A percentile compares a stretch with the other conserved stretches of the same genome.
phyloP scores from a whole-genome alignment of 2,329 filamentous ascomycete species.

The Exophiala alcalophila region DNA sequence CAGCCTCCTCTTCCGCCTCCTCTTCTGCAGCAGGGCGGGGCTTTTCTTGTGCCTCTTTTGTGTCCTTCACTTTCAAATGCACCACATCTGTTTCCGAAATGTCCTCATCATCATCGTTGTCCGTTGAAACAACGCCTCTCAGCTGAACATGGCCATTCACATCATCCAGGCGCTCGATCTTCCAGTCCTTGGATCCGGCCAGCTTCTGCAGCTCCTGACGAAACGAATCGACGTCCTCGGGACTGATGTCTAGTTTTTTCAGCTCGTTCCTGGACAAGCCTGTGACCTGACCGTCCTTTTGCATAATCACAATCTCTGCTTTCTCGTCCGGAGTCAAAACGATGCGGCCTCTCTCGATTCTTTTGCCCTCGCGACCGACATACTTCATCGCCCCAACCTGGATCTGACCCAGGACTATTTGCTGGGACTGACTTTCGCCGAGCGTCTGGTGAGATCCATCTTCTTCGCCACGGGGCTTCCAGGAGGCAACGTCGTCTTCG shows the following conservation, averaged over 20 bases:
- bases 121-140: conserved; percentile 64
- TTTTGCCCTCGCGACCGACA: conserved; percentile 54
- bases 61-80: too few relatives aligned
- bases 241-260: conserved; percentile 63
- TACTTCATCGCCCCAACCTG: conserved; percentile 57
- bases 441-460: conserved; percentile 32
- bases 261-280: conserved; percentile 65
- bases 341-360: conserved; percentile 57
- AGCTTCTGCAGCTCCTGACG: conserved; percentile 65
- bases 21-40: conserved; percentile 27
- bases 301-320: conserved; percentile 50
- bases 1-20: conserved; percentile 36
- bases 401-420: conserved; percentile 54
- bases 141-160: conserved; percentile 64
- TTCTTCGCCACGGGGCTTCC: conserved; percentile 36
- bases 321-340: conserved; percentile 51
- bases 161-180: conserved; percentile 70
- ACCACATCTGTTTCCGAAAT: too few relatives aligned
- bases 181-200: conserved; percentile 72
- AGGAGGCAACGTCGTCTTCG: conserved; percentile 53
- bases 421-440: conserved; percentile 36
- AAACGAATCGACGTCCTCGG: conserved; percentile 66
- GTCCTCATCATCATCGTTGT: conserved; percentile 51
- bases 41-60: conserved; percentile 17
- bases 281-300: conserved; percentile 61